Percentiles rank a stretch among this genome's conserved stretches.
These are phyloP conservation scores for Andalucia godoyi DNA, from an alignment of 78 protist genomes.

Conservation along the genomic window DNA sequence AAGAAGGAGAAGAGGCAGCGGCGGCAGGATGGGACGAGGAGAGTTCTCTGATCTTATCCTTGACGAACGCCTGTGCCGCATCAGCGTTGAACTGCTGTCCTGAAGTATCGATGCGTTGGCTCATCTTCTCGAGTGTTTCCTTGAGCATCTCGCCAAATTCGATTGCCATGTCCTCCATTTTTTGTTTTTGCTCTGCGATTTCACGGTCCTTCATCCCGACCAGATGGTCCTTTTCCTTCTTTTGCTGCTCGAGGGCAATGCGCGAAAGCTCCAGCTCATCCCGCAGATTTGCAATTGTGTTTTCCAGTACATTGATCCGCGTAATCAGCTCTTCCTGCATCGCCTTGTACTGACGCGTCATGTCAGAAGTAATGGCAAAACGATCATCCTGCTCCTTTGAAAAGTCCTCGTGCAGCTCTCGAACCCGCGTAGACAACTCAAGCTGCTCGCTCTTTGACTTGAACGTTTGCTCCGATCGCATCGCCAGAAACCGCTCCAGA, in stretches of 20 bases:
- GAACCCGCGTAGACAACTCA: too few relatives aligned
- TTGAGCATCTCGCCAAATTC: slow-evolving; percentile 43
- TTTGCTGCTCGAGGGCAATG: background rate
- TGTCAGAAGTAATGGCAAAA: slow-evolving; percentile 47
- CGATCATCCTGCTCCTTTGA: slow-evolving; percentile 11
- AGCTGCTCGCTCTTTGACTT: too few relatives aligned
- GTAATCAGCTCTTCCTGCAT: slow-evolving; percentile 46
- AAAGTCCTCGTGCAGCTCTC: slow-evolving; percentile 11
- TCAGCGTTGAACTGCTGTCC: too few relatives aligned
- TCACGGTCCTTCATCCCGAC: slow-evolving; percentile 18
- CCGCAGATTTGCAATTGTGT: slow-evolving; percentile 4
- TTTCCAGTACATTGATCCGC: slow-evolving; percentile 25
- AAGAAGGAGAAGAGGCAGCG: too few relatives aligned
- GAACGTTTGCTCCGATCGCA: too few relatives aligned
- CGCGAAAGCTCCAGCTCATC: slow-evolving; percentile 30
- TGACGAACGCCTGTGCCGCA: too few relatives aligned
- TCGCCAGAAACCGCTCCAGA: too few relatives aligned
- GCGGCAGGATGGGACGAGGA: too few relatives aligned
- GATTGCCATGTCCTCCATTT: slow-evolving; percentile 32
- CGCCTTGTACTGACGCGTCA: slow-evolving; percentile 55
- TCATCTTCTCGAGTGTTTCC: slow-evolving; percentile 32
- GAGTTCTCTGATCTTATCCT: too few relatives aligned
- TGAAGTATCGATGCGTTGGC: slow-evolving; percentile 23
- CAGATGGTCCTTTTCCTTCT: slow-evolving; percentile 7
- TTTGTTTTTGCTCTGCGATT: slow-evolving; percentile 11